A percentile compares a stretch with the other conserved stretches of the same genome.
Evolutionary conservation across 2,329 filamentous ascomycete species (phyloP).

Genomic region (Lachnellula occidentalis): DNA sequence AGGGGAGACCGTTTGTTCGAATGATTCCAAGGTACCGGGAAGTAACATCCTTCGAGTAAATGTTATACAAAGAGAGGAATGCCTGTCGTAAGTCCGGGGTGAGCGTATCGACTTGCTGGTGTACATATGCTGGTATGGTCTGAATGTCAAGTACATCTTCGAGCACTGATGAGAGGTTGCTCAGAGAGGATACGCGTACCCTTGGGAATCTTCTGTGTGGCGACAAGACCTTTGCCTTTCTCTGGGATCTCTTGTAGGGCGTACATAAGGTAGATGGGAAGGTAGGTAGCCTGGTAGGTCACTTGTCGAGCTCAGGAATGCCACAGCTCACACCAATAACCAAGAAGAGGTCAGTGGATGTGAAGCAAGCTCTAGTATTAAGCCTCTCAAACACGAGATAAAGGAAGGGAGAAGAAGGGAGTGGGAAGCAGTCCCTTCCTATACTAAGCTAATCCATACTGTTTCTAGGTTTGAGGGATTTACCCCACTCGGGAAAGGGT

Average conservation of each 20-base stretch:
- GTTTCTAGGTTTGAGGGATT: too few relatives aligned
- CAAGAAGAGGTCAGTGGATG: too few relatives aligned
- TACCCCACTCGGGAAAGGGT: too few relatives aligned
- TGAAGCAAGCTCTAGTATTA: too few relatives aligned
- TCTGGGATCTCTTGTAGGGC: conserved; percentile 24
- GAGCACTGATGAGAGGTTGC: conserved; percentile 32
- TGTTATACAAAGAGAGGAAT: conserved; percentile 15
- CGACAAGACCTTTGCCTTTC: conserved; percentile 38
- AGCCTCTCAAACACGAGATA: too few relatives aligned
- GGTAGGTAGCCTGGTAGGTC: too few relatives aligned
- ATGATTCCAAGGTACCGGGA: conserved; percentile 14
- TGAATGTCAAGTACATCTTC: neutral
- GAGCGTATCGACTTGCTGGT: conserved; percentile 10
- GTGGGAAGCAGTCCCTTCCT: too few relatives aligned
- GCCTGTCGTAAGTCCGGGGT: conserved; percentile 5
- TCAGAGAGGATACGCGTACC: conserved; percentile 38
- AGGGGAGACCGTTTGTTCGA: conserved; percentile 13
- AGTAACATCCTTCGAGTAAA: conserved; percentile 3
- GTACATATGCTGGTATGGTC: conserved; percentile 5
- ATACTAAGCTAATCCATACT: too few relatives aligned
- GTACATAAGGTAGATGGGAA: conserved; percentile 17
- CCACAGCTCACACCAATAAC: too few relatives aligned
- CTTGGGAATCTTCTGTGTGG: conserved; percentile 31
- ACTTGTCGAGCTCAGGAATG: neutral
- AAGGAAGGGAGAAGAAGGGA: too few relatives aligned